phyloP scores from a whole-genome alignment of 2,329 filamentous ascomycete genomes.

The Penicillium vulpinum region DNA sequence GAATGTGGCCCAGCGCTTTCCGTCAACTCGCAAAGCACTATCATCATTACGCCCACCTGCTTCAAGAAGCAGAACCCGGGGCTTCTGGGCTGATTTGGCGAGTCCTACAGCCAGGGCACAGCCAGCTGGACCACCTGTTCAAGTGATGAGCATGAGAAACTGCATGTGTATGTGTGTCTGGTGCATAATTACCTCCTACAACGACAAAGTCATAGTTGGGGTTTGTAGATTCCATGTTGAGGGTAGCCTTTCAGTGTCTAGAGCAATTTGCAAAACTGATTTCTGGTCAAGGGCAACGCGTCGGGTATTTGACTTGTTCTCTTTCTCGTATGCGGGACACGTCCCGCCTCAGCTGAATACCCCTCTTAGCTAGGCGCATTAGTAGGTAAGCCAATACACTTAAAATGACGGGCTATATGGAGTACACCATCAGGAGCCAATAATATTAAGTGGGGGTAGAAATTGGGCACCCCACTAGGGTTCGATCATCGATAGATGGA shows the following conservation, averaged over 20 bases:
- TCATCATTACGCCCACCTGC: constrained; percentile 57
- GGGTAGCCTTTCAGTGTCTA: not conserved
- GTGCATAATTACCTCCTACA: constrained; percentile 17
- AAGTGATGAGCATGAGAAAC: not conserved
- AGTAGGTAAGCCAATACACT: not conserved
- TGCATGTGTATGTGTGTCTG: not conserved
- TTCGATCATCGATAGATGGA: too few species aligned
- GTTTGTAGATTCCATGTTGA: constrained; percentile 4
- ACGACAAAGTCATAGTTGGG: constrained; percentile 19
- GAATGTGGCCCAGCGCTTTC: constrained; percentile 58
- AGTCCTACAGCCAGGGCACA: constrained; percentile 57
- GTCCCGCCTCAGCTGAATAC: not conserved
- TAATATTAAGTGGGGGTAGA: too few species aligned
- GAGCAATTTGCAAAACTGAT: too few species aligned
- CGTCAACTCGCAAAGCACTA: constrained; percentile 50
- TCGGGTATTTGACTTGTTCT: too few species aligned
- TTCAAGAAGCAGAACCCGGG: constrained; percentile 61
- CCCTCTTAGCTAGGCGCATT: not conserved
- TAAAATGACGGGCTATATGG: not conserved
- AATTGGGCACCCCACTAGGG: too few species aligned
- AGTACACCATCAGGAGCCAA: not conserved
- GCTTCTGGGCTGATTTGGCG: constrained; percentile 48
- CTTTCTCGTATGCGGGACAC: not conserved
- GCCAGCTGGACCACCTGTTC: constrained; percentile 60
- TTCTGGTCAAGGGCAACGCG: too few species aligned